Conservation (phyloP, 2,329 filamentous ascomycete genomes). For the Triangularia setosa region DNA sequence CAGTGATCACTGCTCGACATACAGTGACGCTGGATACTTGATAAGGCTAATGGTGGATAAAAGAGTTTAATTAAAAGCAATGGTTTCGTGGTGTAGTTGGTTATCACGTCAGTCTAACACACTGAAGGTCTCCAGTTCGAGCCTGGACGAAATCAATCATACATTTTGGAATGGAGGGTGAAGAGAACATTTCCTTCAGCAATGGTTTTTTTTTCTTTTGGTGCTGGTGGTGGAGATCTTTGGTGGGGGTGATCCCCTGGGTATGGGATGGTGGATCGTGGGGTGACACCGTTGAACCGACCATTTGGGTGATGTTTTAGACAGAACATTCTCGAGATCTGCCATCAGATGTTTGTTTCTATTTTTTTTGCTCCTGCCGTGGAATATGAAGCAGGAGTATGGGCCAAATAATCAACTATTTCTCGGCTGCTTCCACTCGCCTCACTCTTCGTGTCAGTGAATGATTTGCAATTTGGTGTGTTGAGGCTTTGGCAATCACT, state of each 20-base stretch:
- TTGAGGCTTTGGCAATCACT: not conserved
- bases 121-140: slow-evolving; percentile 34
- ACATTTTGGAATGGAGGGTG: no score
- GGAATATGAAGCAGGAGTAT: not conserved
- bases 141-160: slow-evolving; percentile 25
- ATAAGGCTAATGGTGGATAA: no score
- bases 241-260: no score
- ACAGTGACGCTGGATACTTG: not conserved
- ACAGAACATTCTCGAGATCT: not conserved
- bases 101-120: slow-evolving; percentile 49
- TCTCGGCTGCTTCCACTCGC: not conserved
- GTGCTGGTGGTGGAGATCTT: not conserved
- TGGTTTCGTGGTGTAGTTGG: slow-evolving; percentile 37
- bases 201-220: not conserved
- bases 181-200: not conserved
- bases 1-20: no score
- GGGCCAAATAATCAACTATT: not conserved
- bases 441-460: not conserved
- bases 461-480: not conserved
- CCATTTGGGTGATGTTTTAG: not conserved
- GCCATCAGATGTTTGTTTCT: not conserved
- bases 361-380: not conserved
- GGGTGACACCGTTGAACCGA: not conserved
- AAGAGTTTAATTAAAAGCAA: slow-evolving; percentile 1
- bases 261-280: not conserved